Conservation (phyloP, 306 rosid species). For the Hylodesmum podocarpum region DNA sequence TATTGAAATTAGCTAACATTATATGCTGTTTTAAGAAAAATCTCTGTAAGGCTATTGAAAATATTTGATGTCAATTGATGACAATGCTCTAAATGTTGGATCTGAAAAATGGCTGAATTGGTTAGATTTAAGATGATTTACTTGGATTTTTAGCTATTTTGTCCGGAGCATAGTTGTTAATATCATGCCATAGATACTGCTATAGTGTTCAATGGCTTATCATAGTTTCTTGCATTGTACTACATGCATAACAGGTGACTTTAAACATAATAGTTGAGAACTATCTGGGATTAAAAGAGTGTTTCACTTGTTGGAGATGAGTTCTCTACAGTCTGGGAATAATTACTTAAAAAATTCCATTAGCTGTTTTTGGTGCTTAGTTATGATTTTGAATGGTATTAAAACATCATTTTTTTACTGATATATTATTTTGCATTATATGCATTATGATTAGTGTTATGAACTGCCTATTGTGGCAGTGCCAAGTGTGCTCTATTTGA, state of each 20-base stretch:
- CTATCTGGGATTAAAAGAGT: not conserved
- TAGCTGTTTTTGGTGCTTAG: not conserved
- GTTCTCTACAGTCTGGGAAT: not conserved
- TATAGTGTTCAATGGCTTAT: not conserved
- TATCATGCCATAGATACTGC: not conserved
- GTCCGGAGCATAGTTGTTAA: not conserved
- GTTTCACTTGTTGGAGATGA: not conserved
- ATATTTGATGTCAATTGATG: not conserved
- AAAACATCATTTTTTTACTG: not conserved
- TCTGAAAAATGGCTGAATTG: not conserved
- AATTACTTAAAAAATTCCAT: not conserved
- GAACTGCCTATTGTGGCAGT: not conserved
- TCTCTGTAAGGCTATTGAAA: slow-evolving; percentile 12
- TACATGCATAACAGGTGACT: not conserved
- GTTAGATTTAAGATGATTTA: slow-evolving; percentile 3
- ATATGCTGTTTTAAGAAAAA: not conserved
- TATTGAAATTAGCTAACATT: slow-evolving; percentile 2
- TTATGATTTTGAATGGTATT: not conserved
- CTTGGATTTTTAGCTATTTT: not conserved
- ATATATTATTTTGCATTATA: not conserved
- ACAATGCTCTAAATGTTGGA: not conserved
- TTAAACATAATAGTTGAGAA: not conserved
- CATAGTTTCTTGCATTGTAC: not conserved
- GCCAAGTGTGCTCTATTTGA: not conserved
- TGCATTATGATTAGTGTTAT: not conserved